phyloP scores from a whole-genome alignment of 768 basidiomycete species.

The Clitopilus passeckerianus region DNA sequence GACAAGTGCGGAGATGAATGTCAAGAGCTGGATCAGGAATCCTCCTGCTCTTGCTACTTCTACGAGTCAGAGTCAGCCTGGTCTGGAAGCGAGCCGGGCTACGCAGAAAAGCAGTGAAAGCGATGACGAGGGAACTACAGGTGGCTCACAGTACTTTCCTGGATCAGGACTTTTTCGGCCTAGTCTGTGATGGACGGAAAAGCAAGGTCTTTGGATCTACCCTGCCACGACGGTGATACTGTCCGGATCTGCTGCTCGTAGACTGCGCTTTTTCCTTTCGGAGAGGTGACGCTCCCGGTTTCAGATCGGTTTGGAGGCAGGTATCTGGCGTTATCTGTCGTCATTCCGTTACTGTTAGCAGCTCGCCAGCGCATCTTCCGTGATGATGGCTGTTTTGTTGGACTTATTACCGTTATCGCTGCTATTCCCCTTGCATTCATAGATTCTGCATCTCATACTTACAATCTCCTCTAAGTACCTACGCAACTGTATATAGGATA shows the following conservation, averaged over 20 bases:
- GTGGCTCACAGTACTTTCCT: constrained; percentile 31
- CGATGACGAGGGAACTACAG: constrained; percentile 17
- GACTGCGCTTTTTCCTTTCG: neutral
- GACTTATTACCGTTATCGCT: too few species aligned
- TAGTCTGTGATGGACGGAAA: neutral
- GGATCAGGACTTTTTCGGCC: constrained; percentile 29
- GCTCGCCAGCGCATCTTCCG: too few species aligned
- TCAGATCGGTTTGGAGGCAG: neutral
- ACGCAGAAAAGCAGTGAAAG: constrained; percentile 10
- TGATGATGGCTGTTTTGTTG: too few species aligned
- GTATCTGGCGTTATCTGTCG: too few species aligned
- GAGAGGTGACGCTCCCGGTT: neutral
- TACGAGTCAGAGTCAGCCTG: neutral
- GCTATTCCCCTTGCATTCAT: neutral
- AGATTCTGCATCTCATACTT: neutral
- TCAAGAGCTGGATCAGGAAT: constrained; percentile 30
- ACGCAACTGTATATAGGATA: neutral
- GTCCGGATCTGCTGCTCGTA: neutral
- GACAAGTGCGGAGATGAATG: constrained; percentile 35
- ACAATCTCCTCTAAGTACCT: neutral
- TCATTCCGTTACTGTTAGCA: too few species aligned
- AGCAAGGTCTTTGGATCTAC: neutral
- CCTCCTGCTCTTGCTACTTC: constrained; percentile 11
- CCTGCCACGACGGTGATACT: neutral
- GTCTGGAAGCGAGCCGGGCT: neutral